These are phyloP conservation scores for Debaryomyces robertsiae DNA, from an alignment of 1,139 yeast genomes.

Conservation along the genomic window DNA sequence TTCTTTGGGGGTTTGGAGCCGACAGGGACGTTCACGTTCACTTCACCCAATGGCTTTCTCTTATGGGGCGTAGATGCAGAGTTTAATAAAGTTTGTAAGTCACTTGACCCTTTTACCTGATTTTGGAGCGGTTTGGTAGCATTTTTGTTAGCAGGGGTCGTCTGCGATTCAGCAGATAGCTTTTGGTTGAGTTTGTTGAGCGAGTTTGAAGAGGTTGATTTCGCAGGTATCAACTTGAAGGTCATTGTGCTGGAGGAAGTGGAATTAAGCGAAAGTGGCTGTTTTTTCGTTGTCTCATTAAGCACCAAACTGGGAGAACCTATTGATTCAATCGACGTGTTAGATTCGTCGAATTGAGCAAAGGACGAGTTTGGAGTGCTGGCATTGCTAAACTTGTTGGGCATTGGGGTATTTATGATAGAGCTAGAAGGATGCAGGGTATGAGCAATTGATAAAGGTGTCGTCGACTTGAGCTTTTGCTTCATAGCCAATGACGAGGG, in stretches of 20 bases:
- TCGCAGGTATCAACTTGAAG: slow-evolving; percentile 41
- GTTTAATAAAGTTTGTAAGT: slow-evolving; percentile 23
- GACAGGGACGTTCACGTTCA: slow-evolving; percentile 20
- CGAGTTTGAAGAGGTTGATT: slow-evolving; percentile 14
- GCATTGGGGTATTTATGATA: slow-evolving; percentile 14
- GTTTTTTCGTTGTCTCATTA: slow-evolving; percentile 43
- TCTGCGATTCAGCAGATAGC: slow-evolving; percentile 15
- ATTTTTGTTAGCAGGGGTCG: slow-evolving; percentile 4
- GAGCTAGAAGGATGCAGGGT: slow-evolving; percentile 8
- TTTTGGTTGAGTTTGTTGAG: slow-evolving; percentile 16
- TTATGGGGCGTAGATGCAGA: slow-evolving; percentile 18
- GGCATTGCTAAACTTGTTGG: slow-evolving; percentile 10
- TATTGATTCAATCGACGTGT: slow-evolving; percentile 21
- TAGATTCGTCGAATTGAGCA: slow-evolving; percentile 20
- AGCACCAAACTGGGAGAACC: slow-evolving; percentile 25
- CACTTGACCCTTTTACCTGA: neutral
- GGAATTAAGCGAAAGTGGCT: slow-evolving; percentile 38
- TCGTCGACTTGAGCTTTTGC: slow-evolving; percentile 27
- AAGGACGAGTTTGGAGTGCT: slow-evolving; percentile 24
- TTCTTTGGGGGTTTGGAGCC: slow-evolving; percentile 14
- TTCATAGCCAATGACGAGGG: slow-evolving; percentile 28
- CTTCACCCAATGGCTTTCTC: slow-evolving; percentile 35
- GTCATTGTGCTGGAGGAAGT: slow-evolving; percentile 40
- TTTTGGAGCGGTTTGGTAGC: neutral
- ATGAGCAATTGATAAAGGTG: slow-evolving; percentile 13